A percentile compares a stretch with the other conserved stretches of the same genome.
Evolutionary conservation across 2,329 filamentous ascomycete species (phyloP).

Genomic region (Cercospora zeina): DNA sequence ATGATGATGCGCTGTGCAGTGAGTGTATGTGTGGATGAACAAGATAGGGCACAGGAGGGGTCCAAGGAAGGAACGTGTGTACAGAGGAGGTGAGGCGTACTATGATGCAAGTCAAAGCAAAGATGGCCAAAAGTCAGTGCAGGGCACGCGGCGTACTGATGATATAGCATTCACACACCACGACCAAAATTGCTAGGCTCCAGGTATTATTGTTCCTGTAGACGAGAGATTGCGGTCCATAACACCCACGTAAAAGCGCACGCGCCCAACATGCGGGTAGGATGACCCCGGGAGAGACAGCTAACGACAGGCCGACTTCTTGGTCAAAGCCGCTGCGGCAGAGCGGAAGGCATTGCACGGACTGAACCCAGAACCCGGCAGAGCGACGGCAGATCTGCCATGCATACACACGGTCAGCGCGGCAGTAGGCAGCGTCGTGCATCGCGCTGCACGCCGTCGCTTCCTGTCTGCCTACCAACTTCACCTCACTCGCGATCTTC

Average conservation of each 20-base stretch:
- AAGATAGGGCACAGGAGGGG: constrained; percentile 11
- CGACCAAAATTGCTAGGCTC: constrained; percentile 23
- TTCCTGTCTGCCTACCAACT: constrained; percentile 7
- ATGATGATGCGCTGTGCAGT: constrained; percentile 24
- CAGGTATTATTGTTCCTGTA: constrained; percentile 20
- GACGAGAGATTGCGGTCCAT: constrained; percentile 32
- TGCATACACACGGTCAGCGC: constrained; percentile 10
- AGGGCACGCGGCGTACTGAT: constrained; percentile 19
- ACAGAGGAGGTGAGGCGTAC: constrained; percentile 11
- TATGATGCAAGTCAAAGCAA: constrained; percentile 27
- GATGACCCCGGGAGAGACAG: constrained; percentile 27
- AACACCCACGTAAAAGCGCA: constrained; percentile 27
- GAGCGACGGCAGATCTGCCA: constrained; percentile 24
- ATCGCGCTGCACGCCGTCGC: constrained; percentile 14
- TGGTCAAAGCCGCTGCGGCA: constrained; percentile 26
- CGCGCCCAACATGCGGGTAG: constrained; percentile 24
- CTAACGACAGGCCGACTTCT: constrained; percentile 28
- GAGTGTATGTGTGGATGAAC: constrained; percentile 21
- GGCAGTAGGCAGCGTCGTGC: constrained; percentile 1
- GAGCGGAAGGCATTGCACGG: constrained; percentile 15
- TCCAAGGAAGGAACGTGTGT: constrained; percentile 28
- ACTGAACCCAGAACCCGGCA: constrained; percentile 24
- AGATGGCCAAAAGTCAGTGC: constrained; percentile 22
- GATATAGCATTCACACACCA: constrained; percentile 27
- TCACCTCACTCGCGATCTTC: neutral